phyloP scores from a whole-genome alignment of 305 asterid genomes.

The Plantago rigida region DNA sequence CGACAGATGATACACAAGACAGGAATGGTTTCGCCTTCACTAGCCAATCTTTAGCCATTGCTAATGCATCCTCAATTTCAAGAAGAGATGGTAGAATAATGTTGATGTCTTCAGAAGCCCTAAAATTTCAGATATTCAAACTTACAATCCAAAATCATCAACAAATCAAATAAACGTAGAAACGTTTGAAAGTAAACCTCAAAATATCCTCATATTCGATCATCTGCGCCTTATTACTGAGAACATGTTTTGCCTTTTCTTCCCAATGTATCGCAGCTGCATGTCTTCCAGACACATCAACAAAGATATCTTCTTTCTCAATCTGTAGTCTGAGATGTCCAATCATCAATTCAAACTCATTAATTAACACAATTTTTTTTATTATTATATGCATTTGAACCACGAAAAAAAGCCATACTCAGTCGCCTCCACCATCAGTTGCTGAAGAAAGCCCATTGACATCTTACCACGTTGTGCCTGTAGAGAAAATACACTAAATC shows the following conservation, averaged over 20 bases:
- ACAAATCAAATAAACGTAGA: slow-evolving; percentile 16
- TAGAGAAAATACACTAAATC: slow-evolving; percentile 16
- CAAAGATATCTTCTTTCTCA: slow-evolving; percentile 64
- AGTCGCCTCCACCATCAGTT: slow-evolving; percentile 57
- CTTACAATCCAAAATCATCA: slow-evolving; percentile 27
- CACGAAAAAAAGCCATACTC: slow-evolving; percentile 41
- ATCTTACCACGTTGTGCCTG: slow-evolving; percentile 58
- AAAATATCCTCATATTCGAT: slow-evolving; percentile 61
- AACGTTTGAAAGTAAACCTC: slow-evolving; percentile 42
- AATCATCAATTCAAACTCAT: slow-evolving; percentile 33
- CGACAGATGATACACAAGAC: slow-evolving; percentile 30
- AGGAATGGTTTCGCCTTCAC: slow-evolving; percentile 58
- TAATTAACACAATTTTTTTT: neutral
- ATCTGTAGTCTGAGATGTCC: slow-evolving; percentile 63
- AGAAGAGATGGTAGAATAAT: slow-evolving; percentile 63
- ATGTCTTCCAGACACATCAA: slow-evolving; percentile 45
- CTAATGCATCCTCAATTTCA: slow-evolving; percentile 57
- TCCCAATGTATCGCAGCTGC: slow-evolving; percentile 54
- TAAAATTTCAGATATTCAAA: slow-evolving; percentile 30
- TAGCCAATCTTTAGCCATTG: slow-evolving; percentile 68
- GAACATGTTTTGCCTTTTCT: slow-evolving; percentile 54
- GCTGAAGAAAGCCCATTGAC: slow-evolving; percentile 56
- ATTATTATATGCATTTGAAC: slow-evolving; percentile 13
- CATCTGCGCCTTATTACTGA: slow-evolving; percentile 46
- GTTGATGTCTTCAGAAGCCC: slow-evolving; percentile 59